A percentile compares a stretch with the other conserved stretches of the same genome.
Evolutionary conservation across 331 rosid genomes (phyloP).

Genomic region (Quercus lobata): DNA sequence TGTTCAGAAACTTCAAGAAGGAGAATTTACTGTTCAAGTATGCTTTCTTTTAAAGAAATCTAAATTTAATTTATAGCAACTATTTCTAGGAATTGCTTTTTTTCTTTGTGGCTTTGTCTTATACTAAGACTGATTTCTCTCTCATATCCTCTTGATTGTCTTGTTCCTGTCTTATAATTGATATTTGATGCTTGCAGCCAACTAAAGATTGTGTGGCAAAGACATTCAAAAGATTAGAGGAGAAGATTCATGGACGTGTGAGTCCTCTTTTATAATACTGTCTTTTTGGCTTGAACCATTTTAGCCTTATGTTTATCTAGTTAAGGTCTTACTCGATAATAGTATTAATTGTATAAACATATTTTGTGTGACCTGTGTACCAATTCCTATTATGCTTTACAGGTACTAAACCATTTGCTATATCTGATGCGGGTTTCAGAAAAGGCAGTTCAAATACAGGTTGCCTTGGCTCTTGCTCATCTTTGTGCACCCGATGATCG

Average conservation of each 20-base stretch:
- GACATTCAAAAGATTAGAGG: constrained; percentile 96
- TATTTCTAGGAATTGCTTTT: not conserved
- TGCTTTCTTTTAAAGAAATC: not conserved
- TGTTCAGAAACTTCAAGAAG: constrained; percentile 91
- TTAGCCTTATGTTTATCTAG: not conserved
- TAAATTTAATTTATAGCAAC: not conserved
- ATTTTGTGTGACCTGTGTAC: not conserved
- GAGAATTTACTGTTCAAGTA: constrained; percentile 98
- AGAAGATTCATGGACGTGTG: constrained; percentile 91
- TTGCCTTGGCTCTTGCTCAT: constrained; percentile 97
- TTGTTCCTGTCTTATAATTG: not conserved
- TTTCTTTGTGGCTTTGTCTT: not conserved
- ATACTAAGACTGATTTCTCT: not conserved
- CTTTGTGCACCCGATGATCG: constrained; percentile 86
- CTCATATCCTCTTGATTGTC: not conserved
- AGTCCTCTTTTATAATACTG: constrained; percentile 26
- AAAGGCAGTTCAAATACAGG: constrained; percentile 72
- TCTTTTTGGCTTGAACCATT: constrained; percentile 13
- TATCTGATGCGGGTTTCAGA: constrained; percentile 90
- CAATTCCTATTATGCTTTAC: constrained; percentile 11
- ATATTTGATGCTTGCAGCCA: constrained; percentile 41
- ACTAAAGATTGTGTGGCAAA: constrained; percentile 98
- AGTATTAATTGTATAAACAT: not conserved
- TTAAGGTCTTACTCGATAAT: not conserved
- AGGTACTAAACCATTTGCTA: constrained; percentile 87